Evolutionary conservation across 2,329 filamentous ascomycete species (phyloP).

Genomic region (Fusarium sulawesiense): DNA sequence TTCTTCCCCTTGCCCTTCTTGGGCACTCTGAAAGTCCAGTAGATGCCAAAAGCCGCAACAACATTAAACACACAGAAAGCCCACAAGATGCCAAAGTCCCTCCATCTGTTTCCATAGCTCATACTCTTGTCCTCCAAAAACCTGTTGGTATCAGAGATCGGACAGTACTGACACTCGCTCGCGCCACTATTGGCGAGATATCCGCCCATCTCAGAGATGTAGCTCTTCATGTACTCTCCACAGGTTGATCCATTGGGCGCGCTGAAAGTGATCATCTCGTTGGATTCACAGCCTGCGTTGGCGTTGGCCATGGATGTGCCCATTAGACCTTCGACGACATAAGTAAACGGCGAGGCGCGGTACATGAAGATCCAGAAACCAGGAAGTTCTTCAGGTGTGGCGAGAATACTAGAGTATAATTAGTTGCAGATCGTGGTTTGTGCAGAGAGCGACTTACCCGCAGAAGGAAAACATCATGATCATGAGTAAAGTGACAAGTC

Average conservation of each 20-base stretch:
- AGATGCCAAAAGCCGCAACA: conserved; percentile 60
- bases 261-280: conserved; percentile 73
- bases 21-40: conserved; percentile 57
- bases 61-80: conserved; percentile 65
- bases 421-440: neutral
- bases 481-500: conserved; percentile 72
- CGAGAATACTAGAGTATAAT: conserved; percentile 64
- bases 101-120: conserved; percentile 63
- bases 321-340: conserved; percentile 75
- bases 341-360: conserved; percentile 78
- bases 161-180: conserved; percentile 59
- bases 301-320: conserved; percentile 72
- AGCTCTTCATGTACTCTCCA: conserved; percentile 63
- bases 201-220: conserved; percentile 60
- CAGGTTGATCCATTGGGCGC: conserved; percentile 67
- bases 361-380: conserved; percentile 85
- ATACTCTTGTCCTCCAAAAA: conserved; percentile 57
- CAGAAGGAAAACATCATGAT: conserved; percentile 72
- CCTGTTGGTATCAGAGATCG: conserved; percentile 53
- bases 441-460: conserved; percentile 63
- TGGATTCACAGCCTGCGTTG: conserved; percentile 67
- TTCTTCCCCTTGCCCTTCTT: conserved; percentile 44
- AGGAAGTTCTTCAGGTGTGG: conserved; percentile 69
- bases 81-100: conserved; percentile 67
- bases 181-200: conserved; percentile 49